A percentile compares a stretch with the other conserved stretches of the same genome.
phyloP scores from a whole-genome alignment of 2,329 filamentous ascomycete genomes.

The Claviceps monticola region DNA sequence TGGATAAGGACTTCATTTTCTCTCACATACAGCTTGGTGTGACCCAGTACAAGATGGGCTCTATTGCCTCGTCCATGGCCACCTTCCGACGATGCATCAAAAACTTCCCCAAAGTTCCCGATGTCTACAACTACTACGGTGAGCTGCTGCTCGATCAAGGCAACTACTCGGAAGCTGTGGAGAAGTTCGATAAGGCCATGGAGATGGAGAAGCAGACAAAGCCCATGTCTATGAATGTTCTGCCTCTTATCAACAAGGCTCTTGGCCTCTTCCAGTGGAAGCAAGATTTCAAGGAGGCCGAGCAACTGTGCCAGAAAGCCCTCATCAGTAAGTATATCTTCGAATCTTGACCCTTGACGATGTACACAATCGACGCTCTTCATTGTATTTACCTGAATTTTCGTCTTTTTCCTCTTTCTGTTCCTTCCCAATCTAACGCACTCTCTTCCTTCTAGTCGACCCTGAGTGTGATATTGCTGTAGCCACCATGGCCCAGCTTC shows the following conservation, averaged over 20 bases:
- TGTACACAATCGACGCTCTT: too few relatives aligned
- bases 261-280: conserved; percentile 97
- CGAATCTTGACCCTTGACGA: too few relatives aligned
- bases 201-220: conserved; percentile 95
- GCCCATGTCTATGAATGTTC: conserved; percentile 91
- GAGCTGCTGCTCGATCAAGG: conserved; percentile 93
- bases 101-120: conserved; percentile 92
- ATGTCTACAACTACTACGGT: conserved; percentile 99
- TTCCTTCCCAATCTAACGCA: too few relatives aligned
- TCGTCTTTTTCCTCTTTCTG: background rate
- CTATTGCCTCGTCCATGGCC: conserved; percentile 93
- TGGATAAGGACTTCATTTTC: conserved; percentile 95
- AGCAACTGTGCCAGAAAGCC: conserved; percentile 94
- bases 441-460: conserved; percentile 49
- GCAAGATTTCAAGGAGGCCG: conserved; percentile 85
- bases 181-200: conserved; percentile 97
- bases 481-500: conserved; percentile 93
- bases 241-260: conserved; percentile 97
- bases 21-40: conserved; percentile 98
- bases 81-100: conserved; percentile 96
- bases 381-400: background rate
- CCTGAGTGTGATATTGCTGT: conserved; percentile 98
- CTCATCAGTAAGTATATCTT: conserved; percentile 63
- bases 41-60: conserved; percentile 99
- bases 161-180: conserved; percentile 87